A percentile compares a stretch with the other conserved stretches of the same genome.
Evolutionary conservation across 768 basidiomycete genomes (phyloP).

Genomic region (Mycena leptocephala): DNA sequence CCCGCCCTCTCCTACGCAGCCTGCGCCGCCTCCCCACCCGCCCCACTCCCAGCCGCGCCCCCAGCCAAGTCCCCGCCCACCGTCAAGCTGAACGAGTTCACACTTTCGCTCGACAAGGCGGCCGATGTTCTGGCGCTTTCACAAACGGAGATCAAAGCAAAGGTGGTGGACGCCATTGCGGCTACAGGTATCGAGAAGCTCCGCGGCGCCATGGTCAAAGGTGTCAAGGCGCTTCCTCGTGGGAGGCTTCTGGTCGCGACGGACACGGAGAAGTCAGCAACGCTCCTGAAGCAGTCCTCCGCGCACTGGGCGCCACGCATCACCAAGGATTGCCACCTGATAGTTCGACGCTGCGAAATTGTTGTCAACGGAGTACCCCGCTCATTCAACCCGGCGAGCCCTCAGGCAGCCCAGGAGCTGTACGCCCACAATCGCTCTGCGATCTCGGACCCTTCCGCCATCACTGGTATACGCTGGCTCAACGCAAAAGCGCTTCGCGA

Average conservation of each 20-base stretch:
- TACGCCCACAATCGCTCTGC: too few relatives aligned
- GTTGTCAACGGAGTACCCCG: too few relatives aligned
- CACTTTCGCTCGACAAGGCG: neutral
- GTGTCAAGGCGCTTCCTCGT: neutral
- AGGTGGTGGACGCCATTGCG: neutral
- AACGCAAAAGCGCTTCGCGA: too few relatives aligned
- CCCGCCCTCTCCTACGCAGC: neutral
- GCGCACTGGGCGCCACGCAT: neutral
- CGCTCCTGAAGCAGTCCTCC: neutral
- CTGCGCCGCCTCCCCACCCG: neutral
- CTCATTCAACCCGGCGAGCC: too few relatives aligned
- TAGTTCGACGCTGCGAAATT: neutral
- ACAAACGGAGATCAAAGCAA: neutral
- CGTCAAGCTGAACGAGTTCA: neutral
- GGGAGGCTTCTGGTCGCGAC: neutral
- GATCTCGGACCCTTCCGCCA: too few relatives aligned
- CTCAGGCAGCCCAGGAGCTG: too few relatives aligned
- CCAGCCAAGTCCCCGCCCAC: neutral
- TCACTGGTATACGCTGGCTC: too few relatives aligned
- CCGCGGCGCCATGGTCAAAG: neutral
- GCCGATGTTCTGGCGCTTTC: neutral
- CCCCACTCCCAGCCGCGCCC: neutral
- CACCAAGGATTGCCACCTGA: neutral
- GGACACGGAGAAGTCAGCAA: neutral
- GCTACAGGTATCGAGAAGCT: neutral